Evolutionary conservation across 164 flowering plant genomes (phyloP), one percentile per base, ranked within the genome.

Genomic region (Vitis riparia): DNA sequence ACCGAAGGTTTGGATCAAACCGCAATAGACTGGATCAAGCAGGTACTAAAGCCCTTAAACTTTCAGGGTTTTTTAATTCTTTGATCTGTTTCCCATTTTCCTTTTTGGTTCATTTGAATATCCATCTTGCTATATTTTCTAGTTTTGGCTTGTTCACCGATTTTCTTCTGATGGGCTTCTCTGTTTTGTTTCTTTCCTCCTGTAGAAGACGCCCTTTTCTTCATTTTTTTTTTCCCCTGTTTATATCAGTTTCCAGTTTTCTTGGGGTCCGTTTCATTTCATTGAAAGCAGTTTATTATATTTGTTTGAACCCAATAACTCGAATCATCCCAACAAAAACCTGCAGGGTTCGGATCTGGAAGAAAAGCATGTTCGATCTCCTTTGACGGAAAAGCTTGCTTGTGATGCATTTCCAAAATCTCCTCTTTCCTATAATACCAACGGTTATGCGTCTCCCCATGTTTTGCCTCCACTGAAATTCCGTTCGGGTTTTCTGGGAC

Each of bases 1-100:
- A 88, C 94, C 0, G 91, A 91, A 65, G 97, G 94, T 5, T 67
- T 91, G 55, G 97, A 91, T 68, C 87, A 91, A 57, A 80, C 63
- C 55, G 92, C 97, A 7, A 80, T 89, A 64, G 78, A 81, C 72
- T 91, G 94, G 94, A 71, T 89, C 76, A 91, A 89, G 15, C 85
- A 86, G 93, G 96, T 88, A 80, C 11, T 67, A 15, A 9, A 10
- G 13, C 53, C n/a, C 32, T 52, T 23, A 30, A 29, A 14, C 14
- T 48, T 13, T n/a, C 55, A 15, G 7, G 44, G 44, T 2, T 51
- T 70, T 17, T 30, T 12, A 56, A 17, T 15, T 73, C n/a, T 60
- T 29, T 51, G 5, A 37, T 37, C 44, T 55, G 13, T 51, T 29
- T 57, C 47, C 14, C 11, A 3, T 66, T 63, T 6, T 58, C 49